Percentiles rank a stretch among this genome's conserved stretches.
phyloP scores from a whole-genome alignment of 2,329 filamentous ascomycete species.

The Pyrenophora teres region DNA sequence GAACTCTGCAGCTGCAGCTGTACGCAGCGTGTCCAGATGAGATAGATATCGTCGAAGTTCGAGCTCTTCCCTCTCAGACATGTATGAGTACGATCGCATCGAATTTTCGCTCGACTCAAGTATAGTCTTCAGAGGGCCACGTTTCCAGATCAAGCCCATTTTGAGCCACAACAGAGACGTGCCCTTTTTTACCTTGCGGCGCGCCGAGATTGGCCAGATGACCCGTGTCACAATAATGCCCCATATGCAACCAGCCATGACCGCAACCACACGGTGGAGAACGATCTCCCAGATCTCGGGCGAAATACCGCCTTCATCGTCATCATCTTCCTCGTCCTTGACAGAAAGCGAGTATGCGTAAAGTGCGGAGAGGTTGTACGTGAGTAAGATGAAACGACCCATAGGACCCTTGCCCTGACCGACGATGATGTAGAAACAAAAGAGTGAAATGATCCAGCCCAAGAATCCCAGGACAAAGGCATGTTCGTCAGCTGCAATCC shows the following conservation, averaged over 20 bases:
- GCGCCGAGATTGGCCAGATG: slow-evolving; percentile 92
- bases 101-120: slow-evolving; percentile 44
- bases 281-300: slow-evolving; percentile 89
- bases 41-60: slow-evolving; percentile 79
- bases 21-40: slow-evolving; percentile 74
- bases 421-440: slow-evolving; percentile 89
- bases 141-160: slow-evolving; percentile 95
- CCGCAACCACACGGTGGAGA: slow-evolving; percentile 83
- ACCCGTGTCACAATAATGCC: slow-evolving; percentile 86
- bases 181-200: slow-evolving; percentile 85
- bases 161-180: slow-evolving; percentile 90
- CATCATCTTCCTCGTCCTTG: slow-evolving; percentile 77
- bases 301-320: slow-evolving; percentile 78
- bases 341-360: slow-evolving; percentile 91
- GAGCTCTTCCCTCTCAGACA: slow-evolving; percentile 85
- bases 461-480: slow-evolving; percentile 76
- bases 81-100: slow-evolving; percentile 63
- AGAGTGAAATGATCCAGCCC: slow-evolving; percentile 79
- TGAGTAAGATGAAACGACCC: slow-evolving; percentile 90
- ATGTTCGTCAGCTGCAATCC: slow-evolving; percentile 76
- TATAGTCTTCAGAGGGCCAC: slow-evolving; percentile 80
- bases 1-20: slow-evolving; percentile 80
- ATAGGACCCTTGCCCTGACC: slow-evolving; percentile 83
- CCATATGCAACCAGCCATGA: slow-evolving; percentile 87
- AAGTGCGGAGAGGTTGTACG: slow-evolving; percentile 92